Conservation (phyloP, 345 rosid species). For the Populus ilicifolia region DNA sequence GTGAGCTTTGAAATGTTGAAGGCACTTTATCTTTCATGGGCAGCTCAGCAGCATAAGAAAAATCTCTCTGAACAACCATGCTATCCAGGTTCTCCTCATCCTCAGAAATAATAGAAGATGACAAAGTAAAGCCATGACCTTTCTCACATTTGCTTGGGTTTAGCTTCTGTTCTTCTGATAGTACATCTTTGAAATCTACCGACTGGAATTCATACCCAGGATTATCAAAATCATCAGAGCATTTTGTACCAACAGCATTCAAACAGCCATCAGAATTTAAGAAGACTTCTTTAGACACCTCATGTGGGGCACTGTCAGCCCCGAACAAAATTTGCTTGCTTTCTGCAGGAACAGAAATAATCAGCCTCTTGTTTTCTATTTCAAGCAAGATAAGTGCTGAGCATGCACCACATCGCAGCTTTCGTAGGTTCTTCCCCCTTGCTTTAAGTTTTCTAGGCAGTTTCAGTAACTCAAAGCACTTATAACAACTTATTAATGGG, state of each 20-base stretch:
- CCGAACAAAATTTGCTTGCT: not conserved
- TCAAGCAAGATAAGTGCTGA: constrained; percentile 8
- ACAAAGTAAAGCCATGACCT: constrained; percentile 21
- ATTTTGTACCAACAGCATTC: constrained; percentile 11
- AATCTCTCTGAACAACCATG: constrained; percentile 8
- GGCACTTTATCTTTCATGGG: not conserved
- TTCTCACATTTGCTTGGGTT: constrained; percentile 16
- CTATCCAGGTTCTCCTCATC: constrained; percentile 25
- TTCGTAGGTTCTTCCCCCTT: constrained; percentile 9
- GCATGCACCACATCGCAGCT: constrained; percentile 31
- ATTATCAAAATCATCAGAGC: constrained; percentile 16
- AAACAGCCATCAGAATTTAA: constrained; percentile 8
- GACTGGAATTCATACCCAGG: constrained; percentile 6
- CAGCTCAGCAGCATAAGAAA: constrained; percentile 21
- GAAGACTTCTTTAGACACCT: not conserved
- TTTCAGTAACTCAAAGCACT: constrained; percentile 23
- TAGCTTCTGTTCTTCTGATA: constrained; percentile 14
- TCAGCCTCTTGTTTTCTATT: constrained; percentile 15
- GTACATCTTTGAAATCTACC: constrained; percentile 5
- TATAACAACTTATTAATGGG: constrained; percentile 24
- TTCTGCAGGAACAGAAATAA: constrained; percentile 8
- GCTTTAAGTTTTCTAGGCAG: constrained; percentile 12
- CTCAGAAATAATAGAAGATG: constrained; percentile 22
- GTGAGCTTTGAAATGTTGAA: not conserved
- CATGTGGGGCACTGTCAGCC: constrained; percentile 16